Evolutionary conservation across 2,329 filamentous ascomycete species (phyloP), one percentile per base, ranked within the genome.

Genomic region (Elsinoe australis): DNA sequence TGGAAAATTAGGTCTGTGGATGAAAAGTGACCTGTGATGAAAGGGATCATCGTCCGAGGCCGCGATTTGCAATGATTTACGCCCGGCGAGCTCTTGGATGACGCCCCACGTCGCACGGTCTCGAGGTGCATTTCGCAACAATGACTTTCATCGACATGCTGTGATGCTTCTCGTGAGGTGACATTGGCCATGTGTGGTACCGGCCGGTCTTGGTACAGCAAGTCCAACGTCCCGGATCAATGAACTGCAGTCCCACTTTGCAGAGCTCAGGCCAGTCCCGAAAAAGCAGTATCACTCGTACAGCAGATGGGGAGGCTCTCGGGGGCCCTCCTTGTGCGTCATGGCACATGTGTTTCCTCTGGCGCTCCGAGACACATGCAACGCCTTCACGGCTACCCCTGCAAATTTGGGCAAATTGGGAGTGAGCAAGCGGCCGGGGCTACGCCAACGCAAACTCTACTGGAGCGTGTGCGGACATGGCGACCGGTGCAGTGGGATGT

Each of bases 1-100:
- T 44, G 39, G 39, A 44, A 44, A 31, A 44, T 44, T 44, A 44
- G 39, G n/a, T n/a, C n/a, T n/a, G n/a, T n/a, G n/a, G n/a, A n/a
- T n/a, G n/a, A 17, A 44, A 17, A 32, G 26, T 32, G 26, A 39
- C 18, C n/a, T 39, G 34, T 26, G 4, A 18, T 6, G 21, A n/a
- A n/a, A 19, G 21, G 15, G 7, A 17, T 35, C 6, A 26, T 39
- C 4, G 28, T 26, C 35, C n/a, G n/a, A n/a, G n/a, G n/a, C n/a
- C n/a, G n/a, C n/a, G n/a, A n/a, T n/a, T 29, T 12, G 26, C 7
- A 6, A 12, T 29, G 26, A 29, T 29, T 29, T 12, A 29, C 26
- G 12, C 26, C n/a, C 26, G 26, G 26, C 7, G 26, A 7, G 26
- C 26, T 10, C 26, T 14, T 44, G 9, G 26, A 18, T 17, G 22